These are phyloP conservation scores for Stenocarpella maydis DNA, from an alignment of 2,329 filamentous ascomycete genomes.

Conservation along the genomic window DNA sequence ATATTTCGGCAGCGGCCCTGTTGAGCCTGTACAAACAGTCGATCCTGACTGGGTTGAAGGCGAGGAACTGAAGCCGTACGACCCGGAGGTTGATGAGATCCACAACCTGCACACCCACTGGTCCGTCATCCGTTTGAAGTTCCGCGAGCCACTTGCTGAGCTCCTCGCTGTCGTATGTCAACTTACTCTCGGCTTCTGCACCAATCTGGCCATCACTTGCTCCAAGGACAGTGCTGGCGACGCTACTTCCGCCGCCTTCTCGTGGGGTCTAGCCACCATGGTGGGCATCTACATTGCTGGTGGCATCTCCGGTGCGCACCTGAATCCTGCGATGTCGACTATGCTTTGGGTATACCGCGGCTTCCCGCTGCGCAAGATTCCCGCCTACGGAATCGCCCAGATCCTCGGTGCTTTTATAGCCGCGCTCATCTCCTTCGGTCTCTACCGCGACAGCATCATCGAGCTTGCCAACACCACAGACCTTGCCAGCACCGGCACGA, in stretches of 20 bases:
- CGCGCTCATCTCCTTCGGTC: conserved; percentile 53
- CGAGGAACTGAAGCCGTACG: conserved; percentile 30
- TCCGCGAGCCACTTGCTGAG: conserved; percentile 62
- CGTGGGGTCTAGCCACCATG: conserved; percentile 65
- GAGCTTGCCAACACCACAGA: conserved; percentile 36
- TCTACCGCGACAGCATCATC: conserved; percentile 50
- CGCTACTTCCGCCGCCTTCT: conserved; percentile 52
- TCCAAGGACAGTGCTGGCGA: conserved; percentile 46
- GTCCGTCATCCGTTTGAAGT: conserved; percentile 58
- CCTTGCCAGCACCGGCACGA: conserved; percentile 43
- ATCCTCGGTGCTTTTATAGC: conserved; percentile 61
- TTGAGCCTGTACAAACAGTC: conserved; percentile 19
- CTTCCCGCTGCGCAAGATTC: conserved; percentile 60
- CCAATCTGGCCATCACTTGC: conserved; percentile 54
- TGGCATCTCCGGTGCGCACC: conserved; percentile 55
- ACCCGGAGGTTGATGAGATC: conserved; percentile 49
- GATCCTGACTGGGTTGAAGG: conserved; percentile 30
- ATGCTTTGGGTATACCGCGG: conserved; percentile 58
- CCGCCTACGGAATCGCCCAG: conserved; percentile 60
- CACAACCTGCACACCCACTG: conserved; percentile 57
- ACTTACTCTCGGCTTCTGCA: conserved; percentile 57
- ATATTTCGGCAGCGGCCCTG: conserved; percentile 23
- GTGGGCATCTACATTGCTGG: conserved; percentile 56
- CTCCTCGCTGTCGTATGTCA: conserved; percentile 52
- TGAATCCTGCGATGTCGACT: conserved; percentile 53